Base-by-base conservation (phyloP, 352 stramenopile genomes). In the Phytophthora brassicae region DNA sequence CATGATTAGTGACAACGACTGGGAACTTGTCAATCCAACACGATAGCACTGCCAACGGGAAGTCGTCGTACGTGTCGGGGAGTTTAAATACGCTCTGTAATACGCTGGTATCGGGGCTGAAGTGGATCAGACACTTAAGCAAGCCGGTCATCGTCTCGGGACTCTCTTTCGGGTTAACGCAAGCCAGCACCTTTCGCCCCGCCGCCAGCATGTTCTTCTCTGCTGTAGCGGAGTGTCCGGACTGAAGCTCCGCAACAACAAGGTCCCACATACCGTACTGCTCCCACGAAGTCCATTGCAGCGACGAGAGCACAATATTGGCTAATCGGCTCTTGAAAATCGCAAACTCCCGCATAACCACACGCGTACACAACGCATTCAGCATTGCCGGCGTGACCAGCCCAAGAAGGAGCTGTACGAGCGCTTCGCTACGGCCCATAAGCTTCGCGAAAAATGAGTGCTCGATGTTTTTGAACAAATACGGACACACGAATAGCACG, bases 251-350 rank as follows among this genome's bases (percentile, higher is more conserved):
- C 0, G 77, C 70, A 0, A 90, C 55, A 6, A 93, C 74, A 13
- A 94, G 69, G 60, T 94, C 86, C 86, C 86, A 94, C 55, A 92
- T 70, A 1, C 75, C 77, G 41, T 80, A 89, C 61, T 94, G 86
- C 48, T 94, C 84, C 84, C 84, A 94, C 16, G 86, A 92, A 13
- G 65, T 92, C 86, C 86, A 94, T 48, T 88, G 66, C 12, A 94
- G 66, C 14, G 86, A 94, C 23, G 84, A 84, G 6, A 93, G 64
- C 16, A 94, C 58, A 3, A 91, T 73, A 36, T 85, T 93, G 14
- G 84, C 70, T 14, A 92, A 61, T 1, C 80, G 84, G n/a, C 73
- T 81, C 46, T 79, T 78, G 36, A 92, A 85, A 43, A 95, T 70
- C 6, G 75, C 70, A 56, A 92, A 93, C 47, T 95, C 84, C 35